Evolutionary conservation across 129 eudicot species (phyloP).

Genomic region (Centrapalus pauciflorus): DNA sequence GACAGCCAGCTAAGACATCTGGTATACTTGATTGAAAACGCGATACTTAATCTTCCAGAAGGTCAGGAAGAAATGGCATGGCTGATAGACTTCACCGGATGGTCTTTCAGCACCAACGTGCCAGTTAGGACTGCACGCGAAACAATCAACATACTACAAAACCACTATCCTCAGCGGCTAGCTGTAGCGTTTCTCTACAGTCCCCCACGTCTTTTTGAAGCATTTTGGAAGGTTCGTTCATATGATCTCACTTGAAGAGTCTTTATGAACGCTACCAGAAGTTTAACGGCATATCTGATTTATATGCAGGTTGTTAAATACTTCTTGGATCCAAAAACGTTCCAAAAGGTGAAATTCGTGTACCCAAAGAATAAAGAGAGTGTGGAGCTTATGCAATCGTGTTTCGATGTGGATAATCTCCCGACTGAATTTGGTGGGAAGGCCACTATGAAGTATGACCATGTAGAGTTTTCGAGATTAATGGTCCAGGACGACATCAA

Average conservation of each 20-base stretch:
- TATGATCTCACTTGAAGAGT: too few relatives aligned
- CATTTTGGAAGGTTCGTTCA: conserved; percentile 86
- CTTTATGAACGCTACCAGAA: neutral
- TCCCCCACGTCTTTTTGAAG: conserved; percentile 77
- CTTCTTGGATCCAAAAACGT: conserved; percentile 75
- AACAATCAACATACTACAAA: conserved; percentile 57
- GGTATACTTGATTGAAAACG: conserved; percentile 79
- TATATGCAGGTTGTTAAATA: conserved; percentile 64
- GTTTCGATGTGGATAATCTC: conserved; percentile 74
- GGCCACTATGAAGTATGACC: conserved; percentile 64
- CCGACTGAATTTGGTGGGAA: conserved; percentile 83
- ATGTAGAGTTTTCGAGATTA: conserved; percentile 65
- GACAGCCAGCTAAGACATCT: conserved; percentile 72
- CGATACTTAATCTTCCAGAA: conserved; percentile 78
- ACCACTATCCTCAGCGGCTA: conserved; percentile 80
- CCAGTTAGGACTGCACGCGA: conserved; percentile 72
- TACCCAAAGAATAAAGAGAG: conserved; percentile 79
- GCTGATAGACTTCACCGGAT: conserved; percentile 82
- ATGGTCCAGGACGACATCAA: conserved; percentile 71
- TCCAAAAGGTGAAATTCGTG: conserved; percentile 77
- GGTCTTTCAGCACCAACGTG: conserved; percentile 66
- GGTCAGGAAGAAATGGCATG: conserved; percentile 86
- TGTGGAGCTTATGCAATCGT: conserved; percentile 64
- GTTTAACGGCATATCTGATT: neutral
- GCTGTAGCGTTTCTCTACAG: conserved; percentile 65